phyloP scores from a whole-genome alignment of 805 yeast species.

The Jamesozyma spencerorum region DNA sequence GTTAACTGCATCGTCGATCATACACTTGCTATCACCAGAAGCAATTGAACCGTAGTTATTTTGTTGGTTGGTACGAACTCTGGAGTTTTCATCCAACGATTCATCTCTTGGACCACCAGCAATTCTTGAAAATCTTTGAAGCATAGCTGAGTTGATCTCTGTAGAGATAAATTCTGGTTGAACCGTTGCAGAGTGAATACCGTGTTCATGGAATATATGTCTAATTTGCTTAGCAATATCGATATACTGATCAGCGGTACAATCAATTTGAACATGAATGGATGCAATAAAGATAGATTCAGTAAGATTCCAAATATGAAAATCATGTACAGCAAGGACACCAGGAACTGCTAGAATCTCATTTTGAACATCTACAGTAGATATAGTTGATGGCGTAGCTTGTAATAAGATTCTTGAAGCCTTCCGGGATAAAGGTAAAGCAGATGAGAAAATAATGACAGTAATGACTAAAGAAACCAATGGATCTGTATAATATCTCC shows the following conservation, averaged over 20 bases:
- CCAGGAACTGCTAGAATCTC: conserved; percentile 62
- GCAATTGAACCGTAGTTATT: conserved; percentile 30
- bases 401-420: conserved; percentile 83
- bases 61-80: not conserved
- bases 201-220: conserved; percentile 69
- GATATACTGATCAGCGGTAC: conserved; percentile 59
- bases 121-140: conserved; percentile 29
- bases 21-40: conserved; percentile 32
- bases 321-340: conserved; percentile 81
- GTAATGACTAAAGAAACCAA: conserved; percentile 78
- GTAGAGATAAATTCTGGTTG: conserved; percentile 75
- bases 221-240: conserved; percentile 65
- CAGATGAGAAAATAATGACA: conserved; percentile 78
- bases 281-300: conserved; percentile 84
- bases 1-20: conserved; percentile 42
- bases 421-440: conserved; percentile 77
- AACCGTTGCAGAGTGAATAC: conserved; percentile 87
- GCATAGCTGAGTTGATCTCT: conserved; percentile 26
- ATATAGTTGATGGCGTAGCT: conserved; percentile 81
- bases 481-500: conserved; percentile 86
- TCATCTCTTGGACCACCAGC: conserved; percentile 9
- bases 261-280: conserved; percentile 69
- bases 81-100: not conserved
- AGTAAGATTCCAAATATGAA: conserved; percentile 92
- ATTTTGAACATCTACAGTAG: conserved; percentile 61